Conservation (phyloP, 2,329 filamentous ascomycete species). For the Fusarium xyrophilum region DNA sequence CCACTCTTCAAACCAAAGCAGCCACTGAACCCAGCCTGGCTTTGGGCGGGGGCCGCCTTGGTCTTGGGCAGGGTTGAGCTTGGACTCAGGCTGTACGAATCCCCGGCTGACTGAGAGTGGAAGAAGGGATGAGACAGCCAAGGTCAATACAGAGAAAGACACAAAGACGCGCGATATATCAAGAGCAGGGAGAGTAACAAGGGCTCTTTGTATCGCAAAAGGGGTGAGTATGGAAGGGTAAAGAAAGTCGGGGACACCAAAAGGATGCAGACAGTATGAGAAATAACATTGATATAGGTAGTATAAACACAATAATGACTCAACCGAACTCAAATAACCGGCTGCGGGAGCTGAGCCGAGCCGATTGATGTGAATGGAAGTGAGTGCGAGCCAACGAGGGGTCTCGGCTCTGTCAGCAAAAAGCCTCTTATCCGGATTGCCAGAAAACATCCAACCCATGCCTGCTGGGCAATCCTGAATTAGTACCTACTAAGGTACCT, state of each 20-base stretch:
- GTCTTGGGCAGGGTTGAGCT: not conserved
- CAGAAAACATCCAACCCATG: not conserved
- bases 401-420: constrained; percentile 2
- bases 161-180: not conserved
- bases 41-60: not conserved
- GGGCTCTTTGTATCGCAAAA: constrained; percentile 1
- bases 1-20: constrained; percentile 5
- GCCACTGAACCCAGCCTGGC: not conserved
- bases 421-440: constrained; percentile 17
- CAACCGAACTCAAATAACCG: not conserved
- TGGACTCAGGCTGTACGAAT: not conserved
- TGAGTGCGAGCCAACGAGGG: not conserved
- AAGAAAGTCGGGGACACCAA: not conserved
- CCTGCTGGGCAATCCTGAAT: not conserved
- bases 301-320: not conserved
- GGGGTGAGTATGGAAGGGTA: not conserved
- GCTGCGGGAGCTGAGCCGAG: not conserved
- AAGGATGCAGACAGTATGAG: not conserved
- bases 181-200: not conserved
- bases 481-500: not conserved
- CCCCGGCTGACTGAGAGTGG: not conserved
- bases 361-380: not conserved
- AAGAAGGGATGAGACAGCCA: not conserved
- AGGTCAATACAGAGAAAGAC: not conserved
- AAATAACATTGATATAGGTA: not conserved